Percentiles rank a stretch among this genome's conserved stretches.
These are phyloP conservation scores for Coemansia sp. DNA, from an alignment of 192 early-diverging fungal species.

Conservation along the genomic window DNA sequence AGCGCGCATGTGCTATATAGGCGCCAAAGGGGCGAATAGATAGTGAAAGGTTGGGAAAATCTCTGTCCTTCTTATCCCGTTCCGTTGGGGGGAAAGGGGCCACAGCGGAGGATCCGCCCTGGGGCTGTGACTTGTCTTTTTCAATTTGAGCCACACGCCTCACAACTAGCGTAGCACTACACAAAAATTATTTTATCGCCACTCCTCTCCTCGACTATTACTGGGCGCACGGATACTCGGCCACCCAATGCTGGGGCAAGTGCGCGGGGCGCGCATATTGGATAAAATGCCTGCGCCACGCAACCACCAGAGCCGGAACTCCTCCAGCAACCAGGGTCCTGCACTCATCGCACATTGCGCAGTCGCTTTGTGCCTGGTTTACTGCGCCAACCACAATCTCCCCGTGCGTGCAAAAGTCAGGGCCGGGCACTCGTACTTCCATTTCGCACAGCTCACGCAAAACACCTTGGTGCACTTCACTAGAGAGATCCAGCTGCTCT, in stretches of 20 bases:
- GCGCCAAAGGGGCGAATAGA: neutral
- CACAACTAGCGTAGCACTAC: neutral
- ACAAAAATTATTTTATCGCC: neutral
- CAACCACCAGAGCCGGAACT: slow-evolving; percentile 21
- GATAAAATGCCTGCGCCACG: slow-evolving; percentile 53
- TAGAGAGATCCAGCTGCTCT: neutral
- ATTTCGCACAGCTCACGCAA: slow-evolving; percentile 30
- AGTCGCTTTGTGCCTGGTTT: neutral
- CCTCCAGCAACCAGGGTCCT: slow-evolving; percentile 16
- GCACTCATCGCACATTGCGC: slow-evolving; percentile 30
- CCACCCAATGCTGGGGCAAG: slow-evolving; percentile 49
- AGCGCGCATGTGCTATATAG: neutral
- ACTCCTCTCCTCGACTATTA: neutral
- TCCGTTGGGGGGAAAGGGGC: slow-evolving; percentile 6
- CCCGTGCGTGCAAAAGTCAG: slow-evolving; percentile 43
- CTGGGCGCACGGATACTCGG: slow-evolving; percentile 17
- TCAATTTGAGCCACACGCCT: neutral
- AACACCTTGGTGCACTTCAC: neutral
- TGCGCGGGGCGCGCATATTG: slow-evolving; percentile 25
- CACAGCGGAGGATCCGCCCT: neutral
- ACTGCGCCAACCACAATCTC: slow-evolving; percentile 35
- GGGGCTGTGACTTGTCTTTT: neutral
- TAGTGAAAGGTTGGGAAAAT: slow-evolving; percentile 6
- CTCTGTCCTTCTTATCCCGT: slow-evolving; percentile 9
- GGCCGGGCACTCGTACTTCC: slow-evolving; percentile 30